These are phyloP conservation scores for Trichoderma afroharzianum DNA, from an alignment of 2,329 filamentous ascomycete species.

Conservation along the genomic window DNA sequence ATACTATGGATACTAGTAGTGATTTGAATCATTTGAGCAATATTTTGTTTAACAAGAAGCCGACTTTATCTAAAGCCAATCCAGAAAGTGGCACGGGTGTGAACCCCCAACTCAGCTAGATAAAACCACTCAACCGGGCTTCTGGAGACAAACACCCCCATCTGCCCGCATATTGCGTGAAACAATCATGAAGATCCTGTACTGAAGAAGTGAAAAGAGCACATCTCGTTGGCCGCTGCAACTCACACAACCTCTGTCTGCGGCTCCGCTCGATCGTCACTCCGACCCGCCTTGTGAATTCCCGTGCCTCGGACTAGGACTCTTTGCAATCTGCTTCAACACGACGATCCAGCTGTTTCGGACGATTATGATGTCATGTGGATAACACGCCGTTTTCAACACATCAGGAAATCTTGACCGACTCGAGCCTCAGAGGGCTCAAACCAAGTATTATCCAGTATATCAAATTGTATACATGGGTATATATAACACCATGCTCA, in stretches of 20 bases:
- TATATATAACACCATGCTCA: neutral
- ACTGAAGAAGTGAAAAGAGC: neutral
- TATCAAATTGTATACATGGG: neutral
- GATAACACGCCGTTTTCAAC: neutral
- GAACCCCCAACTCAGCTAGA: neutral
- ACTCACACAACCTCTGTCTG: neutral
- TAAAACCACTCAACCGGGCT: neutral
- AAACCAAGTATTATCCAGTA: neutral
- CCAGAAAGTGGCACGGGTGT: neutral
- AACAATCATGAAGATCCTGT: neutral
- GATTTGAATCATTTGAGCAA: neutral
- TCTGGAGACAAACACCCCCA: neutral
- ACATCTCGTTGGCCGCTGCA: neutral
- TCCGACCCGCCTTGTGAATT: neutral
- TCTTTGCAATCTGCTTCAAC: conserved; percentile 3
- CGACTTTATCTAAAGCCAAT: neutral
- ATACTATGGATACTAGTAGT: neutral
- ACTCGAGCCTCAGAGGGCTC: neutral
- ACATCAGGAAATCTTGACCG: neutral
- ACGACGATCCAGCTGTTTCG: neutral
- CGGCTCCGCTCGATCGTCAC: conserved; percentile 7
- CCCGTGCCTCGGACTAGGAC: neutral
- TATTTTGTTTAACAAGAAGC: neutral
- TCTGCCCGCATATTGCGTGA: neutral
- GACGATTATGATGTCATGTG: conserved; percentile 12